Percentiles rank a stretch among this genome's conserved stretches.
Conservation (phyloP, 345 rosid species). For the Passiflora organensis region DNA sequence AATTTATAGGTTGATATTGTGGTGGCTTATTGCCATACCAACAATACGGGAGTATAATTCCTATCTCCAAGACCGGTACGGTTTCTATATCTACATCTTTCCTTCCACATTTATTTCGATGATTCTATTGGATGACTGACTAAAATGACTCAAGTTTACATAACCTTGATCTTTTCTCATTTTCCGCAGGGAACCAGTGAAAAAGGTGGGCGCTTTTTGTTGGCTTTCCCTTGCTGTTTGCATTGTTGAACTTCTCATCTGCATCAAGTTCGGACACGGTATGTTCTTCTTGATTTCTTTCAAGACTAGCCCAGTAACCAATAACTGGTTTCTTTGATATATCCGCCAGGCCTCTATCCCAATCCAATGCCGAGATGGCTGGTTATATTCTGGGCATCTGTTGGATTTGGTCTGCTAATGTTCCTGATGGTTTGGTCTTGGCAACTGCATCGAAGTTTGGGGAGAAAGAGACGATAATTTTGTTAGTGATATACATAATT, state of each 20-base stretch:
- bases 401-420: conserved; percentile 50
- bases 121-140: background rate
- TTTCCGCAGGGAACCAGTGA: conserved; percentile 66
- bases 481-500: conserved; percentile 21
- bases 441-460: conserved; percentile 53
- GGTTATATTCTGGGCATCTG: conserved; percentile 59
- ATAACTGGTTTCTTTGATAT: background rate
- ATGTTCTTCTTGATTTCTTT: conserved; percentile 9
- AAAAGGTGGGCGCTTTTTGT: conserved; percentile 97
- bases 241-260: conserved; percentile 90
- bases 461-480: conserved; percentile 63
- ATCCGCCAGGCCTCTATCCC: conserved; percentile 72
- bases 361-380: conserved; percentile 77
- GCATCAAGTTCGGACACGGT: conserved; percentile 98
- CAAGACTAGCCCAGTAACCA: background rate
- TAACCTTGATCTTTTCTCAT: background rate
- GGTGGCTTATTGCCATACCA: conserved; percentile 98
- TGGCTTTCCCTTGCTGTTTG: conserved; percentile 97
- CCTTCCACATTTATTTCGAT: background rate
- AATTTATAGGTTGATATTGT: conserved; percentile 79
- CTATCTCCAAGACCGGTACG: conserved; percentile 86
- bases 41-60: conserved; percentile 95
- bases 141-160: no score
- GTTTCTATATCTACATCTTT: background rate
- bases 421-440: conserved; percentile 73